Evolutionary conservation across 169 alveolate genomes (phyloP).

Genomic region (Theileria annulata): DNA sequence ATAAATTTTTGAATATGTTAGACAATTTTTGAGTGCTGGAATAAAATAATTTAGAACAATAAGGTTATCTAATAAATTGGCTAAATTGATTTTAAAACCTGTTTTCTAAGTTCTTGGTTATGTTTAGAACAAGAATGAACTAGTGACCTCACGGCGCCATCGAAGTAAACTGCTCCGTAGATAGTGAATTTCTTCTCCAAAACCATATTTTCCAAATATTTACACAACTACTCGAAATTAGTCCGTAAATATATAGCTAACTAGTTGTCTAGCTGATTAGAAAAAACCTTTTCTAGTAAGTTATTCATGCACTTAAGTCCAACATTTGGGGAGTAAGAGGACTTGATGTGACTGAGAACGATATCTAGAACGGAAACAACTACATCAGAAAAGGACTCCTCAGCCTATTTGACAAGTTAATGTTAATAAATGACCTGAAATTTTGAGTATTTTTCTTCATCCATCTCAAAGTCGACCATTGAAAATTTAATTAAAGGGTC

Average conservation of each 20-base stretch:
- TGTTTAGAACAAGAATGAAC: conserved; percentile 45
- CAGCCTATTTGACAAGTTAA: conserved; percentile 9
- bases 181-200: conserved; percentile 46
- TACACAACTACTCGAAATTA: conserved; percentile 25
- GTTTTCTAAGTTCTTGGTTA: conserved; percentile 40
- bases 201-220: conserved; percentile 42
- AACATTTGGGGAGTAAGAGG: conserved; percentile 29
- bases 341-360: conserved; percentile 38
- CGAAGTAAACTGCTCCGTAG: conserved; percentile 65
- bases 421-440: conserved; percentile 8
- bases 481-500: conserved; percentile 38
- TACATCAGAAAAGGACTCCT: conserved; percentile 40
- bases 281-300: conserved; percentile 29
- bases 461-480: conserved; percentile 36
- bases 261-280: not conserved
- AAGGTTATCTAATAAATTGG: too few species aligned
- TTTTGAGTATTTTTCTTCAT: conserved; percentile 42
- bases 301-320: conserved; percentile 30
- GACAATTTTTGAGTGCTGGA: too few species aligned
- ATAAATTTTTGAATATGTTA: too few species aligned
- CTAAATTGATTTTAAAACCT: not conserved
- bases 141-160: conserved; percentile 44
- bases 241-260: not conserved
- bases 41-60: too few species aligned
- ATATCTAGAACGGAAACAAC: conserved; percentile 18